phyloP scores from a whole-genome alignment of 208 protist species.

The Herpetomonas tarakana region DNA sequence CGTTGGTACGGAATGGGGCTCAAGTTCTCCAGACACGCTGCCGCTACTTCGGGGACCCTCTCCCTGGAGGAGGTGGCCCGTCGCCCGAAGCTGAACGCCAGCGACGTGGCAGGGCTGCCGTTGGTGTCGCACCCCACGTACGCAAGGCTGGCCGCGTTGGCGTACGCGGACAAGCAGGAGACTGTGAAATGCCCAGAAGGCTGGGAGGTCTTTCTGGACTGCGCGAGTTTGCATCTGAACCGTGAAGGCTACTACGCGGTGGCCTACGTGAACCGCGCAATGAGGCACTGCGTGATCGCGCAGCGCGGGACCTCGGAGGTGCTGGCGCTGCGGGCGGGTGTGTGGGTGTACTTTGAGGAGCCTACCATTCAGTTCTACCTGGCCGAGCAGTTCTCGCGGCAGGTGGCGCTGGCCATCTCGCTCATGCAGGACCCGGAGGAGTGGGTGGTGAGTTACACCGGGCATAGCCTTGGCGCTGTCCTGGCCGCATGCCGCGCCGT shows the following conservation, averaged over 20 bases:
- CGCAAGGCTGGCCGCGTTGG: conserved; percentile 64
- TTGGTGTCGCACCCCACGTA: conserved; percentile 73
- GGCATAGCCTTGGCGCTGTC: conserved; percentile 89
- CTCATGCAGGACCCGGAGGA: conserved; percentile 17
- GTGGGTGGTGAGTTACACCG: conserved; percentile 84
- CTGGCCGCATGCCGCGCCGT: conserved; percentile 74
- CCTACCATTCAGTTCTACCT: conserved; percentile 84
- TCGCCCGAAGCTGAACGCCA: conserved; percentile 30
- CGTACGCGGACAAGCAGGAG: conserved; percentile 50
- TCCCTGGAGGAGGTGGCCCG: conserved; percentile 35
- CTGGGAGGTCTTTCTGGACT: conserved; percentile 72
- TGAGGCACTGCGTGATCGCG: conserved; percentile 78
- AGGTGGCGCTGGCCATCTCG: conserved; percentile 52
- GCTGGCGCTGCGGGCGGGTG: conserved; percentile 67
- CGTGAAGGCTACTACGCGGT: conserved; percentile 84
- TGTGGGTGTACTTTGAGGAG: conserved; percentile 92
- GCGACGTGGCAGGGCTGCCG: conserved; percentile 53
- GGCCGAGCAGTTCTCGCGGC: conserved; percentile 80
- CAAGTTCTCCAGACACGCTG: no score
- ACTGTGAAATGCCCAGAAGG: conserved; percentile 39
- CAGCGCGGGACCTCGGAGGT: conserved; percentile 86
- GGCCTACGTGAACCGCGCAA: conserved; percentile 71
- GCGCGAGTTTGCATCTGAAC: conserved; percentile 62
- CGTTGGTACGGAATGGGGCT: no score
- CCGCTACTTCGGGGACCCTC: not conserved